These are phyloP conservation scores for Cokeromyces recurvatus DNA, from an alignment of 371 early-diverging fungal species.

Conservation along the genomic window DNA sequence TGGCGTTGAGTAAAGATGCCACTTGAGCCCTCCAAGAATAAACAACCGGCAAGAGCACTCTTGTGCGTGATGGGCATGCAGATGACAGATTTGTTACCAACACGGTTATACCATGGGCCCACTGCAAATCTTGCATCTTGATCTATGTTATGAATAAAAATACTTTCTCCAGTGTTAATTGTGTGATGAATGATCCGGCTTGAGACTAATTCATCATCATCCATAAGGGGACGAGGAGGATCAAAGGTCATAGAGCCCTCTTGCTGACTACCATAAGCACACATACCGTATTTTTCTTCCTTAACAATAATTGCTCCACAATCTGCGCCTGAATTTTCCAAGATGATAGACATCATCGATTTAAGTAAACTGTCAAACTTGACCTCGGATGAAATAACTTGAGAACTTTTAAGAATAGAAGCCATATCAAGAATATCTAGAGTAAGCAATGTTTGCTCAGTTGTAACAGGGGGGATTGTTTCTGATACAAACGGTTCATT, in stretches of 20 bases:
- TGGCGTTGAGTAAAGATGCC: conserved; percentile 54
- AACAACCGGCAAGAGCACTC: conserved; percentile 42
- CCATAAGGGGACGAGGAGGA: conserved; percentile 28
- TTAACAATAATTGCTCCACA: conserved; percentile 44
- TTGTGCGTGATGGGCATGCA: conserved; percentile 56
- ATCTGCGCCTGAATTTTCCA: conserved; percentile 45
- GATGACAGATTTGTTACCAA: conserved; percentile 48
- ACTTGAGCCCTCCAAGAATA: conserved; percentile 52
- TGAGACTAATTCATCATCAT: conserved; percentile 29
- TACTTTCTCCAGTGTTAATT: conserved; percentile 35
- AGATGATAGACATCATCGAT: conserved; percentile 41
- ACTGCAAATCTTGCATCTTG: conserved; percentile 39
- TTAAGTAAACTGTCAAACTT: conserved; percentile 35
- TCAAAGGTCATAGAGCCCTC: conserved; percentile 38
- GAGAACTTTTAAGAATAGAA: conserved; percentile 44
- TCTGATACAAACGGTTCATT: conserved; percentile 33
- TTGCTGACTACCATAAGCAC: conserved; percentile 38
- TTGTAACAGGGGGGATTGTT: conserved; percentile 33
- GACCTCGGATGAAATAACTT: conserved; percentile 46
- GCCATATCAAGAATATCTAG: conserved; percentile 44
- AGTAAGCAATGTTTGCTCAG: conserved; percentile 38
- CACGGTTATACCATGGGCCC: conserved; percentile 41
- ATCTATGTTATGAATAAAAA: conserved; percentile 35
- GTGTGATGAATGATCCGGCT: conserved; percentile 39
- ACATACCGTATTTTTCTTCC: conserved; percentile 37